Percentiles rank a stretch among this genome's conserved stretches.
These are phyloP conservation scores for Gaertneriomyces semiglobifer DNA, from an alignment of 192 early-diverging fungal genomes.

Conservation along the genomic window DNA sequence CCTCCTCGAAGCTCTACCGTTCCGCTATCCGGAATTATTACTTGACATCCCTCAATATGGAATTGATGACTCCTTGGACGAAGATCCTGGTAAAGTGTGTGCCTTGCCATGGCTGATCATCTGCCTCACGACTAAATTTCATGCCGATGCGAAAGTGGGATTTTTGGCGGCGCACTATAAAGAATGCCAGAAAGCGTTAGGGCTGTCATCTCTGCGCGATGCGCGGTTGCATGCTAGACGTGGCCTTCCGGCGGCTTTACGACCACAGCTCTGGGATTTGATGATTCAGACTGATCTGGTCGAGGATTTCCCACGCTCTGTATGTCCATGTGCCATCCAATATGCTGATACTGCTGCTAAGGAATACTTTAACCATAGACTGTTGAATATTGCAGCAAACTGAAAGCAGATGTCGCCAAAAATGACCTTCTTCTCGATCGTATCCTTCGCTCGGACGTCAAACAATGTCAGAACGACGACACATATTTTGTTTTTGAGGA, in stretches of 20 bases:
- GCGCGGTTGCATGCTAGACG: conserved; percentile 34
- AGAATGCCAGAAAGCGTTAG: conserved; percentile 23
- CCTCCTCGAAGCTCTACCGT: conserved; percentile 8
- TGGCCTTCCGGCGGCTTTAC: conserved; percentile 40
- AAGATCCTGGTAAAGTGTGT: conserved; percentile 2
- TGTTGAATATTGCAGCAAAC: conserved; percentile 24
- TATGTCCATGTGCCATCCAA: conserved; percentile 11
- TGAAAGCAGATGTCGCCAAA: conserved; percentile 33
- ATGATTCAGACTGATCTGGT: conserved; percentile 43
- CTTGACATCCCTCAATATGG: conserved; percentile 34
- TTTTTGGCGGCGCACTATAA: conserved; percentile 26
- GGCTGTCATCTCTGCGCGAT: conserved; percentile 1
- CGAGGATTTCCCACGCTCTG: conserved; percentile 21
- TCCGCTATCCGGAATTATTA: conserved; percentile 11
- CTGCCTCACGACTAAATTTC: background rate
- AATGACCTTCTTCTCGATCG: conserved; percentile 47
- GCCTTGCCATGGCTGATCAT: background rate
- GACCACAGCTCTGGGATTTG: conserved; percentile 45
- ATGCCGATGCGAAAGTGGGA: conserved; percentile 13
- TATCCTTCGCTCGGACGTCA: conserved; percentile 42
- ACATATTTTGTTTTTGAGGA: conserved; percentile 61
- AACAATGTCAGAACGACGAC: conserved; percentile 52
- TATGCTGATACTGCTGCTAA: background rate
- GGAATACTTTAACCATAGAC: conserved; percentile 17
- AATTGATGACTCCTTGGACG: conserved; percentile 22